These are phyloP conservation scores for Nymphaea thermarum DNA, from an alignment of 164 flowering plant genomes.

Conservation along the genomic window DNA sequence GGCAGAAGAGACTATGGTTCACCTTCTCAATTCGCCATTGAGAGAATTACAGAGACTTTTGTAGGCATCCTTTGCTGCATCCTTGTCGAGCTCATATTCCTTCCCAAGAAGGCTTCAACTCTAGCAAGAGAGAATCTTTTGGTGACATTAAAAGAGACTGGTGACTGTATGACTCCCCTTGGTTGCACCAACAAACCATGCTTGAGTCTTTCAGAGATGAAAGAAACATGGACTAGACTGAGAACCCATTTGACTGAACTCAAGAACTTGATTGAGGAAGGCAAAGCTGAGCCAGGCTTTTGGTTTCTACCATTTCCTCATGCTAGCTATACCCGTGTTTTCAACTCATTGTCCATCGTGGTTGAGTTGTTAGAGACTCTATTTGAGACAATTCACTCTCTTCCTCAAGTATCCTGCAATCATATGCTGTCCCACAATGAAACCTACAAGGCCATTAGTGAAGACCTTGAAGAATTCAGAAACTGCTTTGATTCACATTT, in stretches of 20 bases:
- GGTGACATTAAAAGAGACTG: conserved; percentile 19
- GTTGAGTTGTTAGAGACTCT: conserved; percentile 36
- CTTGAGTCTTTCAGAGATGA: conserved; percentile 14
- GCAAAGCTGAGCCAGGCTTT: conserved; percentile 69
- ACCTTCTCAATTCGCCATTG: conserved; percentile 71
- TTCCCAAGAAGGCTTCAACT: conserved; percentile 65
- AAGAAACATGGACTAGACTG: conserved; percentile 27
- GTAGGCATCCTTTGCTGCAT: conserved; percentile 61
- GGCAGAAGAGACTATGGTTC: conserved; percentile 59
- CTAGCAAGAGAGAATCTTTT: conserved; percentile 37
- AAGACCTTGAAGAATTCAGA: not conserved
- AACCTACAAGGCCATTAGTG: not conserved
- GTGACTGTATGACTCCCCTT: conserved; percentile 1
- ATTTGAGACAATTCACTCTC: not conserved
- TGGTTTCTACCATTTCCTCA: conserved; percentile 71
- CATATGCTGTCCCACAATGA: not conserved
- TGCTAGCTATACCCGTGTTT: conserved; percentile 37
- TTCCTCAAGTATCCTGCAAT: not conserved
- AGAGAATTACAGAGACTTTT: conserved; percentile 61
- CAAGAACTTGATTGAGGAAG: conserved; percentile 45
- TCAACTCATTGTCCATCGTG: conserved; percentile 38
- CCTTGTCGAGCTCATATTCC: conserved; percentile 50
- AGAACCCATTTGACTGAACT: conserved; percentile 27
- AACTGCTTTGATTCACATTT: conserved; percentile 12
- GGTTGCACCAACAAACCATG: not conserved